Conservation (phyloP, 371 early-diverging fungal genomes). For the Parasitella parasitica region DNA sequence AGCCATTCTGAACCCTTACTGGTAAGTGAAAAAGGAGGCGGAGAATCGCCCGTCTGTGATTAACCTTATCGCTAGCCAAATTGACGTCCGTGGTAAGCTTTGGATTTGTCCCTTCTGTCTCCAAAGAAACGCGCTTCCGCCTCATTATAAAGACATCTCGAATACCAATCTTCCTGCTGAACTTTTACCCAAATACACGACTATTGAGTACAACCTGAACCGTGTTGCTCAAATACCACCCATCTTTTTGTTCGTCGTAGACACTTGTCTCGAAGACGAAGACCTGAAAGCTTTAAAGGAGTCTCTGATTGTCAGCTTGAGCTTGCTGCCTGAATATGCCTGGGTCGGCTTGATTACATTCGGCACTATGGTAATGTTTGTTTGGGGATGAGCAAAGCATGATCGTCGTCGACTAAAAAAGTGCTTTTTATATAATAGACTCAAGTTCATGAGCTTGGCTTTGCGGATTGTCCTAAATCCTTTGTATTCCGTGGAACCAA, state of each 20-base stretch:
- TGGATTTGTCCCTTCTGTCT: conserved; percentile 99
- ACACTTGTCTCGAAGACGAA: conserved; percentile 96
- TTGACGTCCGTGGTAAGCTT: conserved; percentile 91
- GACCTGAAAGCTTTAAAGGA: conserved; percentile 97
- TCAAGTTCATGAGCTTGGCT: conserved; percentile 94
- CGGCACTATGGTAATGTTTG: conserved; percentile 93
- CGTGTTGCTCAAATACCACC: conserved; percentile 86
- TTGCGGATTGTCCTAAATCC: conserved; percentile 93
- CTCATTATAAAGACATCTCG: conserved; percentile 98
- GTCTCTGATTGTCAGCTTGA: conserved; percentile 86
- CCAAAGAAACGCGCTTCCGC: conserved; percentile 96
- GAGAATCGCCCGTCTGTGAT: background rate
- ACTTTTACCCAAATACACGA: conserved; percentile 91
- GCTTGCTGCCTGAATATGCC: conserved; percentile 91
- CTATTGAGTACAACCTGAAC: conserved; percentile 95
- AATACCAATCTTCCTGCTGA: conserved; percentile 97
- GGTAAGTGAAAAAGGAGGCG: conserved; percentile 51
- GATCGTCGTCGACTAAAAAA: background rate
- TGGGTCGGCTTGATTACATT: conserved; percentile 97
- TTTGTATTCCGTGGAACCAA: conserved; percentile 98
- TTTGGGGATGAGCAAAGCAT: too few species aligned
- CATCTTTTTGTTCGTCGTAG: conserved; percentile 97
- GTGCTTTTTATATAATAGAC: conserved; percentile 46
- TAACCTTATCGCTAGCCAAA: conserved; percentile 62
- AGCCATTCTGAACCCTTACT: conserved; percentile 97